phyloP scores from a whole-genome alignment of 2,329 filamentous ascomycete species.

The Beauveria australis region DNA sequence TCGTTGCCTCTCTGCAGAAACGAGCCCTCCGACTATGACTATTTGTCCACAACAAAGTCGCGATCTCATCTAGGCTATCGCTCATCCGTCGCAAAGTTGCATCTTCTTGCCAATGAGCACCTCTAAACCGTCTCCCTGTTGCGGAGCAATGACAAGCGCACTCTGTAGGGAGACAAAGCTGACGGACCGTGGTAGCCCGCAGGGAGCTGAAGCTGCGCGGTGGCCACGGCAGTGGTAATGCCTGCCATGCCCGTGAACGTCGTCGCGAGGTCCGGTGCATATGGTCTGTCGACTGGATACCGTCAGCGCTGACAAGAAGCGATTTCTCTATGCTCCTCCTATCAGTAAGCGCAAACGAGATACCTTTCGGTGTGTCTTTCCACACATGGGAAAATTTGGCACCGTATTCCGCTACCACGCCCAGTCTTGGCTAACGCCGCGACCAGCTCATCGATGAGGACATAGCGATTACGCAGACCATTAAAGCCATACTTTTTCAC shows the following conservation, averaged over 20 bases:
- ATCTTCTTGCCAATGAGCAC: constrained; percentile 39
- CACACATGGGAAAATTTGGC: constrained; percentile 38
- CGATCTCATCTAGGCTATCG: constrained; percentile 33
- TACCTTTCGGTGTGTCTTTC: constrained; percentile 30
- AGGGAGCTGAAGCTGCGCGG: constrained; percentile 26
- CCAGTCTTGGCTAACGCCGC: constrained; percentile 29
- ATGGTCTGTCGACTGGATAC: constrained; percentile 50
- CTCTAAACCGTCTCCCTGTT: constrained; percentile 39
- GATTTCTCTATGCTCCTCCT: constrained; percentile 30
- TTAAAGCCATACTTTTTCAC: constrained; percentile 41
- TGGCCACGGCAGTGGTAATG: constrained; percentile 27
- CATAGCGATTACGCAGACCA: constrained; percentile 42
- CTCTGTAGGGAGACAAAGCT: constrained; percentile 35
- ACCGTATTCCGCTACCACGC: constrained; percentile 36
- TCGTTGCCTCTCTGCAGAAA: constrained; percentile 27
- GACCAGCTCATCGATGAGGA: constrained; percentile 41
- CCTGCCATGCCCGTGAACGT: constrained; percentile 40
- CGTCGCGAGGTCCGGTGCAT: constrained; percentile 38
- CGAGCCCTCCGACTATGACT: constrained; percentile 20
- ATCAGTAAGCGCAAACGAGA: constrained; percentile 40
- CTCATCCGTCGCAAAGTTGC: constrained; percentile 23
- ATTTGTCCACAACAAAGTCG: constrained; percentile 30
- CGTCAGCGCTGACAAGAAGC: constrained; percentile 49
- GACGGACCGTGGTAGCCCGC: constrained; percentile 29
- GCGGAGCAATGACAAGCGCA: constrained; percentile 43